Evolutionary conservation across 2,329 filamentous ascomycete genomes (phyloP).

Genomic region (Nannizziopsis barbatae): DNA sequence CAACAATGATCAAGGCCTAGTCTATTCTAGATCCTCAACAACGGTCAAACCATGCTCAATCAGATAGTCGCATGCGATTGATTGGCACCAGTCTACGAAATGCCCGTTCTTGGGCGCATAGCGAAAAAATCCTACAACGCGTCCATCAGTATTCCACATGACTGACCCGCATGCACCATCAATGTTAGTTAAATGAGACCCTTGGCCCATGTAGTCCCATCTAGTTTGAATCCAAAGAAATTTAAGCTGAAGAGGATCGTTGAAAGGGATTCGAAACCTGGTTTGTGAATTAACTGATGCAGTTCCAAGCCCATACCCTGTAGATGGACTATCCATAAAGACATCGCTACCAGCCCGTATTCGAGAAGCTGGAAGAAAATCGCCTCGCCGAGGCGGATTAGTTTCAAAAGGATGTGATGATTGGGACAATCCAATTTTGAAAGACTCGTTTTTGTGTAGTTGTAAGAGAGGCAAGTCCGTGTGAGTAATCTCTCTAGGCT

Average conservation of each 20-base stretch:
- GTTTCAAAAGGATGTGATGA: background rate
- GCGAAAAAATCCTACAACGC: constrained; percentile 14
- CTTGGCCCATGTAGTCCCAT: constrained; percentile 16
- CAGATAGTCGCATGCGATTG: constrained; percentile 10
- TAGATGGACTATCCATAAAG: constrained; percentile 8
- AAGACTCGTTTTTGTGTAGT: background rate
- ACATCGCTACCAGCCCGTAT: background rate
- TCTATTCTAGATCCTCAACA: too few relatives aligned
- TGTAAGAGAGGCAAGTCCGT: constrained; percentile 7
- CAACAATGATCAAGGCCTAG: too few relatives aligned
- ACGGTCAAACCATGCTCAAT: background rate
- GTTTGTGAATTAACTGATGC: background rate
- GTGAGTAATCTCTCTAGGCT: constrained; percentile 8
- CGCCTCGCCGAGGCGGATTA: background rate
- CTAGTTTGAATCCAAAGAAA: constrained; percentile 10
- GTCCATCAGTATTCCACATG: constrained; percentile 11
- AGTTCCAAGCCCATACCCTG: constrained; percentile 8
- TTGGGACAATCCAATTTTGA: constrained; percentile 1
- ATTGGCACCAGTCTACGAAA: constrained; percentile 14
- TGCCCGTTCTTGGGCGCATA: constrained; percentile 12
- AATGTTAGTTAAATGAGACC: background rate
- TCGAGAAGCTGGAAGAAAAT: background rate
- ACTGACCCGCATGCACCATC: constrained; percentile 14
- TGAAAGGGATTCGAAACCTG: background rate
- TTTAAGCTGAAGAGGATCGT: constrained; percentile 1